Conservation (phyloP, 2,329 filamentous ascomycete genomes). For the Aspergillus sp. region DNA sequence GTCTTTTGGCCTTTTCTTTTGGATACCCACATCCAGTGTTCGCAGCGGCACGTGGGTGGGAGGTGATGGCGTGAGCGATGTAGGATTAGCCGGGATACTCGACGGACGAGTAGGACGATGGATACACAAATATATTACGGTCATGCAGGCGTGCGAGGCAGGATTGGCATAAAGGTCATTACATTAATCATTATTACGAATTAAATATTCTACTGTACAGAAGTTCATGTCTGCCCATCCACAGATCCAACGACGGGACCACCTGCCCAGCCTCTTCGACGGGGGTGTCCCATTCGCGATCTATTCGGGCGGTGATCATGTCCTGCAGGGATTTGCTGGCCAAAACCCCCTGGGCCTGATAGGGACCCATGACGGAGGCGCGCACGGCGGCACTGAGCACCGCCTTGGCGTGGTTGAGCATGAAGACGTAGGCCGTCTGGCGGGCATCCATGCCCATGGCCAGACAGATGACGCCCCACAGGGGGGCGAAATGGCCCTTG, state of each 20-base stretch:
- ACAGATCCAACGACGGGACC: constrained; percentile 63
- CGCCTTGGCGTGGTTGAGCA: constrained; percentile 64
- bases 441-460: constrained; percentile 53
- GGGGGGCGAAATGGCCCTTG: constrained; percentile 58
- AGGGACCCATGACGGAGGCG: constrained; percentile 64
- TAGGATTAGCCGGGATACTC: constrained; percentile 31
- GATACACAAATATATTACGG: background rate
- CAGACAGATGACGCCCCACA: constrained; percentile 58
- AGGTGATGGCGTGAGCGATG: constrained; percentile 24
- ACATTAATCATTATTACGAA: constrained; percentile 44
- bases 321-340: constrained; percentile 53
- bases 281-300: constrained; percentile 46
- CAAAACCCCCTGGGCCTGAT: constrained; percentile 61
- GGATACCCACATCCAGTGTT: constrained; percentile 31
- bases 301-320: constrained; percentile 51
- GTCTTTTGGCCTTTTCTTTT: constrained; percentile 19
- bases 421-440: constrained; percentile 60
- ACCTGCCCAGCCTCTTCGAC: constrained; percentile 59
- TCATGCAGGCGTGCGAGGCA: background rate
- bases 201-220: constrained; percentile 68
- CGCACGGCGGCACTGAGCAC: constrained; percentile 62
- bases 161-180: constrained; percentile 22
- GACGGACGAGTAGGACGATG: constrained; percentile 12
- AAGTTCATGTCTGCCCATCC: constrained; percentile 64
- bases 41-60: constrained; percentile 21